Conservation (phyloP, 2,329 filamentous ascomycete genomes). For the Ophiocordyceps camponoti-floridani region DNA sequence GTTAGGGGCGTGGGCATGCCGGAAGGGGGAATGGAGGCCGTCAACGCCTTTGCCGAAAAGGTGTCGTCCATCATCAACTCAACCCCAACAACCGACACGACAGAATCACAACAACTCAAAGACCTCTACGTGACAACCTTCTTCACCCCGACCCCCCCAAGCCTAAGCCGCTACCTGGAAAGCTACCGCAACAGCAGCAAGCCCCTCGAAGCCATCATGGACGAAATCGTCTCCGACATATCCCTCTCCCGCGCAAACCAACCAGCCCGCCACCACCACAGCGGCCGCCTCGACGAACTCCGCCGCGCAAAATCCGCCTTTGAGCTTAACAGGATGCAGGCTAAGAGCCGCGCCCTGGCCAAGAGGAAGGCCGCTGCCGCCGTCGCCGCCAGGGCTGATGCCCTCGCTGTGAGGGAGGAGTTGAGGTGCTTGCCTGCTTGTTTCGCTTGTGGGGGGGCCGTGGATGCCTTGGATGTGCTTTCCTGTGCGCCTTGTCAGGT, state of each 20-base stretch:
- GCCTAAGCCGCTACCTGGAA: too few relatives aligned
- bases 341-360: slow-evolving; percentile 15
- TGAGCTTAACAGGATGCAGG: slow-evolving; percentile 23
- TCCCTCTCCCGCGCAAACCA: slow-evolving; percentile 12
- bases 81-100: too few relatives aligned
- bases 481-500: slow-evolving; percentile 27
- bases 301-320: slow-evolving; percentile 28
- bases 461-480: slow-evolving; percentile 17
- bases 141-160: too few relatives aligned
- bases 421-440: slow-evolving; percentile 22
- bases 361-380: slow-evolving; percentile 10
- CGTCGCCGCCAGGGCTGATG: slow-evolving; percentile 4
- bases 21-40: slow-evolving; percentile 11
- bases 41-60: slow-evolving; percentile 16
- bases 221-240: slow-evolving; percentile 14
- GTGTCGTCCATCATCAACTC: slow-evolving; percentile 14
- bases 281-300: slow-evolving; percentile 24
- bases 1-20: slow-evolving; percentile 18
- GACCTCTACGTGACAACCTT: slow-evolving; percentile 22
- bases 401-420: slow-evolving; percentile 3
- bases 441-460: slow-evolving; percentile 16
- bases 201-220: slow-evolving; percentile 16
- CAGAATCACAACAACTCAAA: too few relatives aligned
- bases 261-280: slow-evolving; percentile 19
- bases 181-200: slow-evolving; percentile 13